Evolutionary conservation across 2,329 filamentous ascomycete species (phyloP).

Genomic region (Calycina herbarum): DNA sequence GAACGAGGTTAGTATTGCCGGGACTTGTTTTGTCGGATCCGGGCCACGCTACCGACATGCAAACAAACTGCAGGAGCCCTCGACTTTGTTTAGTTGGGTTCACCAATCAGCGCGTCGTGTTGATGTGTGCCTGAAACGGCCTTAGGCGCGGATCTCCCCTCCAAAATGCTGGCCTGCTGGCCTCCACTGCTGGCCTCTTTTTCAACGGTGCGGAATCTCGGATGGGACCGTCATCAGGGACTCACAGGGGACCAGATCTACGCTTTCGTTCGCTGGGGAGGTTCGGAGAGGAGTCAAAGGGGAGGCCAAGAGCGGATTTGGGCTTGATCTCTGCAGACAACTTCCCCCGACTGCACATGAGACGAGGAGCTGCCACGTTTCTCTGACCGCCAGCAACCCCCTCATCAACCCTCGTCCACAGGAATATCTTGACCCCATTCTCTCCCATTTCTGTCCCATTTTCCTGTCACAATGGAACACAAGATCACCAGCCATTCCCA

Average conservation of each 20-base stretch:
- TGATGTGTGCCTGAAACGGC: not conserved
- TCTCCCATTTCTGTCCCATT: not conserved
- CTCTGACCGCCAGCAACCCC: constrained; percentile 4
- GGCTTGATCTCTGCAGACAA: constrained; percentile 3
- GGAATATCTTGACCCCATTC: not conserved
- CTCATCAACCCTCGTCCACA: not conserved
- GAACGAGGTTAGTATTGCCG: constrained; percentile 1
- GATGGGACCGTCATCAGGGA: constrained; percentile 3
- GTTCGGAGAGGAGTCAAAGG: not conserved
- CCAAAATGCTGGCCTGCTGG: not conserved
- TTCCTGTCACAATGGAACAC: constrained; percentile 3
- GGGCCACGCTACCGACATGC: constrained; percentile 1
- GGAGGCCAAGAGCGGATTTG: not conserved
- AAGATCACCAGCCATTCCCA: not conserved
- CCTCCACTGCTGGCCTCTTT: too few species aligned
- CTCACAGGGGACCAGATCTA: not conserved
- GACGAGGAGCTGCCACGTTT: constrained; percentile 5
- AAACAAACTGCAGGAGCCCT: constrained; percentile 1
- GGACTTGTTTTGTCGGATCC: not conserved
- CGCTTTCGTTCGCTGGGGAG: not conserved
- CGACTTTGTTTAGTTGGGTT: not conserved
- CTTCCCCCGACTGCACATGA: not conserved
- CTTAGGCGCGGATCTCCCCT: not conserved
- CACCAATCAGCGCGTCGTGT: not conserved
- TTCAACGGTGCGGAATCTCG: constrained; percentile 3